Conservation (phyloP, 2,329 filamentous ascomycete genomes). For the Cladophialophora immunda region DNA sequence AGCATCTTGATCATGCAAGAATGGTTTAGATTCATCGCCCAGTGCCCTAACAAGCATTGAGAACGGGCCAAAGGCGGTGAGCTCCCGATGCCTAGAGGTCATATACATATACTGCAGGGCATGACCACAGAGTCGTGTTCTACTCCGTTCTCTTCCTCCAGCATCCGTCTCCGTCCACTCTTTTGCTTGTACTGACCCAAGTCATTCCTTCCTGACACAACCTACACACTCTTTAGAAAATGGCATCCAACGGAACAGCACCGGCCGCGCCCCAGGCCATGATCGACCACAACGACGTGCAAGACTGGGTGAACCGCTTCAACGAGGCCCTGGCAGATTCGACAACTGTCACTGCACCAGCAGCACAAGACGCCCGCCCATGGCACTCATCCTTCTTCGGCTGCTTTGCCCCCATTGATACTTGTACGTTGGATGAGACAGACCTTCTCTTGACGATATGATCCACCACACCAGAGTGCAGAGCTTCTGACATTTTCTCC, state of each 20-base stretch:
- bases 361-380: slow-evolving; percentile 29
- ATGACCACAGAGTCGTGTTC: background rate
- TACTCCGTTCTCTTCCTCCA: background rate
- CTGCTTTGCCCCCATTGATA: slow-evolving; percentile 44
- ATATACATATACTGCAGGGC: slow-evolving; percentile 15
- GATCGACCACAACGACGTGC: slow-evolving; percentile 28
- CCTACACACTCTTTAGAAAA: slow-evolving; percentile 5
- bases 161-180: background rate
- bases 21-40: background rate
- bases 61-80: slow-evolving; percentile 1
- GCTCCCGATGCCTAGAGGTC: background rate
- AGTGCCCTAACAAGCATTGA: background rate
- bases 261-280: slow-evolving; percentile 17
- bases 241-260: slow-evolving; percentile 8
- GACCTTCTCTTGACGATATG: background rate
- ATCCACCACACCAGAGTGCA: background rate
- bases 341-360: slow-evolving; percentile 21
- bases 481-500: slow-evolving; percentile 12
- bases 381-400: slow-evolving; percentile 46
- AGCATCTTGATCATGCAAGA: slow-evolving; percentile 1
- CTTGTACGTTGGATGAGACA: slow-evolving; percentile 39
- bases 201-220: slow-evolving; percentile 25
- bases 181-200: slow-evolving; percentile 39
- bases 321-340: slow-evolving; percentile 32
- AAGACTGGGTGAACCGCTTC: slow-evolving; percentile 33